Evolutionary conservation across 768 basidiomycete species (phyloP).

Genomic region (Sarcodon aspratus): DNA sequence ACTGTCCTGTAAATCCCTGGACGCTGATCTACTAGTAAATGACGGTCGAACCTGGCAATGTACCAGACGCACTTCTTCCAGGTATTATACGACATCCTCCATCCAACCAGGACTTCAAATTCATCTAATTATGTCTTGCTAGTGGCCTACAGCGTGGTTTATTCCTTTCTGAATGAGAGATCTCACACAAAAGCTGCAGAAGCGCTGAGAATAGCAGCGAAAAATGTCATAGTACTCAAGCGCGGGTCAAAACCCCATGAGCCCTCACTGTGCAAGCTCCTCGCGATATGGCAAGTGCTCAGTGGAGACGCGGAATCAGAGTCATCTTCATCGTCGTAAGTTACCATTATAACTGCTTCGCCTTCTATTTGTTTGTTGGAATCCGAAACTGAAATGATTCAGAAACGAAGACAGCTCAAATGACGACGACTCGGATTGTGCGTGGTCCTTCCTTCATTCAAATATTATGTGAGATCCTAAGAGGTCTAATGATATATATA

Average conservation of each 20-base stretch:
- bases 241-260: slow-evolving; percentile 36
- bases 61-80: too few relatives aligned
- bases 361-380: background rate
- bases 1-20: too few relatives aligned
- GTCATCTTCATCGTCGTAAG: slow-evolving; percentile 7
- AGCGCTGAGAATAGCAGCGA: slow-evolving; percentile 65
- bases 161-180: slow-evolving; percentile 58
- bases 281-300: slow-evolving; percentile 49
- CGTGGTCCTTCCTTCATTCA: background rate
- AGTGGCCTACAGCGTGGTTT: slow-evolving; percentile 72
- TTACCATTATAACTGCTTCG: background rate
- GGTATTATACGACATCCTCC: too few relatives aligned
- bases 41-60: too few relatives aligned
- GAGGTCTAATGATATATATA: background rate
- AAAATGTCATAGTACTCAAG: slow-evolving; percentile 46
- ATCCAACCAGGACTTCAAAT: slow-evolving; percentile 2
- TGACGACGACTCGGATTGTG: slow-evolving; percentile 10
- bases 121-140: background rate
- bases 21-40: too few relatives aligned
- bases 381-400: slow-evolving; percentile 3
- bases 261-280: slow-evolving; percentile 51
- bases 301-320: slow-evolving; percentile 3
- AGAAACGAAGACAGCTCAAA: slow-evolving; percentile 7
- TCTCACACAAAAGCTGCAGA: slow-evolving; percentile 61
- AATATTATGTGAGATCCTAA: background rate